Conservation (phyloP, 805 yeast species). For the Ogataea neopini region DNA sequence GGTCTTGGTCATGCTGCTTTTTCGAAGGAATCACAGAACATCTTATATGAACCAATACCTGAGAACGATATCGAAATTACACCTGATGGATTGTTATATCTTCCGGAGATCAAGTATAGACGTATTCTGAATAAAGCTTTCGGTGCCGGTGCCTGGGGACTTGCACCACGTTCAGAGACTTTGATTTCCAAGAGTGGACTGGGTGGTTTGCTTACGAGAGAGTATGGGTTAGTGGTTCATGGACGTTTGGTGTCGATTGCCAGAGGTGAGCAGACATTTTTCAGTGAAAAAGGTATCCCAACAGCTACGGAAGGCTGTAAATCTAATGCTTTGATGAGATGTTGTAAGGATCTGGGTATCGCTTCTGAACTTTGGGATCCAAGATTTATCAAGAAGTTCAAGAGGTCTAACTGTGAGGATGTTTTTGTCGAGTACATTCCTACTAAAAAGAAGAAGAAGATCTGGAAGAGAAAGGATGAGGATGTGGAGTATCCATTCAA, state of each 20-base stretch:
- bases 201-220: slow-evolving; percentile 68
- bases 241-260: slow-evolving; percentile 91
- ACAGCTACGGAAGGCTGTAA: slow-evolving; percentile 98
- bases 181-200: slow-evolving; percentile 55
- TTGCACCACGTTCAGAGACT: slow-evolving; percentile 90
- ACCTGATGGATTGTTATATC: slow-evolving; percentile 88
- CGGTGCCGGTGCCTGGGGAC: slow-evolving; percentile 99
- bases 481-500: slow-evolving; percentile 86
- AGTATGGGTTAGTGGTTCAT: slow-evolving; percentile 82
- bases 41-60: slow-evolving; percentile 62
- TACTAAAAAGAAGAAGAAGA: slow-evolving; percentile 82
- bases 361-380: slow-evolving; percentile 99
- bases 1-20: slow-evolving; percentile 87
- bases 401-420: slow-evolving; percentile 69
- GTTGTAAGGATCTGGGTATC: slow-evolving; percentile 95
- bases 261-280: slow-evolving; percentile 94
- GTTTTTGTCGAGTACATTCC: slow-evolving; percentile 81
- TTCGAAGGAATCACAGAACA: slow-evolving; percentile 54
- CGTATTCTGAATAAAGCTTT: slow-evolving; percentile 85
- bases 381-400: slow-evolving; percentile 70
- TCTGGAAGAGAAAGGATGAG: slow-evolving; percentile 89
- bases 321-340: slow-evolving; percentile 94
- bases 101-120: slow-evolving; percentile 95
- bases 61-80: slow-evolving; percentile 85
- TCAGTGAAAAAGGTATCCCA: slow-evolving; percentile 80